These are phyloP conservation scores for Talaromyces trachyspermus DNA, from an alignment of 495 filamentous ascomycete species.

Conservation along the genomic window DNA sequence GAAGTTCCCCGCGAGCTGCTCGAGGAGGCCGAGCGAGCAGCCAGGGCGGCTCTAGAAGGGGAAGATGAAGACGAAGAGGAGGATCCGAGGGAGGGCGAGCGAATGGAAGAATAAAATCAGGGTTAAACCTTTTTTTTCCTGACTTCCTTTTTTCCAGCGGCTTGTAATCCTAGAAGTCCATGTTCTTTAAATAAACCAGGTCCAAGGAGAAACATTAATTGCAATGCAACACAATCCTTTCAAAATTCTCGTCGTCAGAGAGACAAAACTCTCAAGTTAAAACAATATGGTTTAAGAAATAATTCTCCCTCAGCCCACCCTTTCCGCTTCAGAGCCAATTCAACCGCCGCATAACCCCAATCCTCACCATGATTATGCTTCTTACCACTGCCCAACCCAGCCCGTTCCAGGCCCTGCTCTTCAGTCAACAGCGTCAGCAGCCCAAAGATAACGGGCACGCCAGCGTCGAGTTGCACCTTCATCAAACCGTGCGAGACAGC, in stretches of 20 bases:
- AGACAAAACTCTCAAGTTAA: no score
- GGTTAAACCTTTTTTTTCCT: constrained; percentile 3
- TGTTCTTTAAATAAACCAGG: neutral
- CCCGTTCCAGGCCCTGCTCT: constrained; percentile 77
- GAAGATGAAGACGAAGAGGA: constrained; percentile 72
- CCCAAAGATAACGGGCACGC: constrained; percentile 86
- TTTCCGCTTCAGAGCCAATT: constrained; percentile 37
- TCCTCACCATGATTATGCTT: constrained; percentile 83
- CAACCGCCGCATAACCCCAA: constrained; percentile 63
- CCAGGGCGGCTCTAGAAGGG: constrained; percentile 61
- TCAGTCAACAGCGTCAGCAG: constrained; percentile 83
- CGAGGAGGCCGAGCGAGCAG: constrained; percentile 83
- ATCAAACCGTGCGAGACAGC: constrained; percentile 85
- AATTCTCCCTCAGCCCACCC: constrained; percentile 34
- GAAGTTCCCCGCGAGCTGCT: constrained; percentile 83
- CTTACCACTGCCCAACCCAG: constrained; percentile 56
- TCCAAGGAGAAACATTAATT: no score
- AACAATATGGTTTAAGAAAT: neutral
- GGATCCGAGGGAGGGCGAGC: constrained; percentile 49
- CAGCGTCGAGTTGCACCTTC: constrained; percentile 83
- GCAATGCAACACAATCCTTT: no score
- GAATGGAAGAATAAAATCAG: constrained; percentile 63
- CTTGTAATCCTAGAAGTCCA: neutral
- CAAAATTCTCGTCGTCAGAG: no score
- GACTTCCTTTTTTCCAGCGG: neutral